Evolutionary conservation across 805 yeast species (phyloP).

Genomic region (baker's yeast (Saccharomyces cerevisiae)): DNA sequence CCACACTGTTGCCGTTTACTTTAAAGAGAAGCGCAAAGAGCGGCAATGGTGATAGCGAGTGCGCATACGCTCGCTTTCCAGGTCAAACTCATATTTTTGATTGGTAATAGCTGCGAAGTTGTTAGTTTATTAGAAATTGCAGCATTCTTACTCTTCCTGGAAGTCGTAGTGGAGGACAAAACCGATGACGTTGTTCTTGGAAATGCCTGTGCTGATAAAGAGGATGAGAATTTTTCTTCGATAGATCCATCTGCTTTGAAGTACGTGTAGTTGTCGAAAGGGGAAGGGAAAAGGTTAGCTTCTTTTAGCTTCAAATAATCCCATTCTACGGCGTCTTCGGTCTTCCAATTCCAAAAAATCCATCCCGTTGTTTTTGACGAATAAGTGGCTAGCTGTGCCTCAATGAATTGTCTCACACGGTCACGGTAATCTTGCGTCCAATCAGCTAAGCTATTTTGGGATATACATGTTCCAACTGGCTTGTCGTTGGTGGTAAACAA

Average conservation of each 20-base stretch:
- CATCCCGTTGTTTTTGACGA: conserved; percentile 44
- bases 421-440: conserved; percentile 39
- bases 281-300: conserved; percentile 52
- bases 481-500: conserved; percentile 7
- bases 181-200: neutral
- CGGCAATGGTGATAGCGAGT: neutral
- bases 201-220: neutral
- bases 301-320: conserved; percentile 46
- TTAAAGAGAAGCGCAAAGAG: neutral
- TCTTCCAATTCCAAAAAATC: conserved; percentile 67
- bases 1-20: neutral
- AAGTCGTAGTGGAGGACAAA: neutral
- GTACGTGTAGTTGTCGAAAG: conserved; percentile 48
- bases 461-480: conserved; percentile 38
- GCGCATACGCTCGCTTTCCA: neutral
- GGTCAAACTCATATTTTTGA: neutral
- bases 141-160: neutral
- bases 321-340: conserved; percentile 62
- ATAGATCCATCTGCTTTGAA: conserved; percentile 22
- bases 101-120: neutral
- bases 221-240: neutral
- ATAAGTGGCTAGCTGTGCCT: conserved; percentile 52
- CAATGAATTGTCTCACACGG: conserved; percentile 47
- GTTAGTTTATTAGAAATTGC: neutral
- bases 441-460: conserved; percentile 27